phyloP scores from a whole-genome alignment of 108 stramenopile genomes.

The Cyclotella sp. region DNA sequence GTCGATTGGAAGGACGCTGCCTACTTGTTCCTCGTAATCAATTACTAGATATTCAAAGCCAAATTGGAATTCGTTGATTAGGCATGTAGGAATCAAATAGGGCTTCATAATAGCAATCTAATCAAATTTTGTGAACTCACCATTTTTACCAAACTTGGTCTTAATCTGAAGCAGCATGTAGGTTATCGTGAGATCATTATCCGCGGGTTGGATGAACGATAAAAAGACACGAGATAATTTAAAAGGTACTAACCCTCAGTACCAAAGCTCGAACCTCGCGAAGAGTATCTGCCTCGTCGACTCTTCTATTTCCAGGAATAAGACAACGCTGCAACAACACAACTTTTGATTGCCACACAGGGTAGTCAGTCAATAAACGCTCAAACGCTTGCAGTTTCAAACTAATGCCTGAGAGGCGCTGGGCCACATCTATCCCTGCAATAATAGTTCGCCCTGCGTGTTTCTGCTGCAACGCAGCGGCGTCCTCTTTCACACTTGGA shows the following conservation, averaged over 20 bases:
- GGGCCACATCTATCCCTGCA: conserved; percentile 91
- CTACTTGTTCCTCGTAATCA: conserved; percentile 89
- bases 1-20: conserved; percentile 76
- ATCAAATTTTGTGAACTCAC: not conserved
- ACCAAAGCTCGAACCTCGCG: conserved; percentile 80
- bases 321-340: conserved; percentile 95
- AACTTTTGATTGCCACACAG: conserved; percentile 86
- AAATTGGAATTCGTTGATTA: not conserved
- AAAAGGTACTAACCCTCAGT: conserved; percentile 40
- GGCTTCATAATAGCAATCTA: not conserved
- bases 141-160: conserved; percentile 67
- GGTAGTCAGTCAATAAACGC: conserved; percentile 92
- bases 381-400: conserved; percentile 97
- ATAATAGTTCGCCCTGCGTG: conserved; percentile 86
- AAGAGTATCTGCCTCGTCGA: conserved; percentile 85
- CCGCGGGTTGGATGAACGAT: not conserved
- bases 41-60: conserved; percentile 61
- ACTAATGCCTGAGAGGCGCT: conserved; percentile 91
- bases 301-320: conserved; percentile 79
- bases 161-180: conserved; percentile 50
- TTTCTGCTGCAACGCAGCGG: conserved; percentile 61
- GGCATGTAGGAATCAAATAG: not conserved
- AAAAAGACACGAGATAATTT: not conserved
- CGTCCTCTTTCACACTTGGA: conserved; percentile 66
- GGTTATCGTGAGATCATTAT: not conserved